Percentiles rank a stretch among this genome's conserved stretches.
Conservation (phyloP, 2,329 filamentous ascomycete genomes). For the Nigrograna mackinnonii region DNA sequence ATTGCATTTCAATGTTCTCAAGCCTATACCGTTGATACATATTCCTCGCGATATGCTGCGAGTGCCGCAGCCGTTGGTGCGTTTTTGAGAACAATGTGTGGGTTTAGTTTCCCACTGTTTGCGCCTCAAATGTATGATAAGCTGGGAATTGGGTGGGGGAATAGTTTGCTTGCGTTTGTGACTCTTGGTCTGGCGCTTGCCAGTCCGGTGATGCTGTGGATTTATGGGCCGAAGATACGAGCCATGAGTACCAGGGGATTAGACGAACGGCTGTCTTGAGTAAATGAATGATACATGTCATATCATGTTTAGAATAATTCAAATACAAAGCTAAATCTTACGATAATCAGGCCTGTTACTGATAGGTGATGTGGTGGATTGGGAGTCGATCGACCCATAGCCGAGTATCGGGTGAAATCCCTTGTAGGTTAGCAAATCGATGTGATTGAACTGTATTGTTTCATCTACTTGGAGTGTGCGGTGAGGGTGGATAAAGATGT, state of each 20-base stretch:
- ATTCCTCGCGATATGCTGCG: constrained; percentile 48
- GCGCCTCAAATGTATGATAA: constrained; percentile 60
- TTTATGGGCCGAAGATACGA: background rate
- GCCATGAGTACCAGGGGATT: background rate
- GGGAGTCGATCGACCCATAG: no score
- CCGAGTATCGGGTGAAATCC: no score
- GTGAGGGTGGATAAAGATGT: no score
- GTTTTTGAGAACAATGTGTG: constrained; percentile 58
- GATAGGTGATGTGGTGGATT: no score
- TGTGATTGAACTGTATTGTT: no score
- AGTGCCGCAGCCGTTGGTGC: constrained; percentile 64
- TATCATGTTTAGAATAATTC: no score
- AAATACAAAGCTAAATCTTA: no score
- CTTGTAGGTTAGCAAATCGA: no score
- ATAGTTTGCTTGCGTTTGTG: constrained; percentile 54
- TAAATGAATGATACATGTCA: no score
- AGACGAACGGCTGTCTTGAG: no score
- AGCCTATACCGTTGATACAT: constrained; percentile 68
- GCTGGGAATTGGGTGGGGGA: constrained; percentile 64
- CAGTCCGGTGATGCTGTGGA: background rate
- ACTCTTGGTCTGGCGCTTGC: background rate
- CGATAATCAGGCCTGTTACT: no score
- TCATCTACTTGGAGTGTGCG: no score
- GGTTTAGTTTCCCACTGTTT: constrained; percentile 61
- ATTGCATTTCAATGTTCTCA: constrained; percentile 61